These are phyloP conservation scores for Selenicereus undatus DNA, from an alignment of 148 eudicot genomes.

Conservation along the genomic window DNA sequence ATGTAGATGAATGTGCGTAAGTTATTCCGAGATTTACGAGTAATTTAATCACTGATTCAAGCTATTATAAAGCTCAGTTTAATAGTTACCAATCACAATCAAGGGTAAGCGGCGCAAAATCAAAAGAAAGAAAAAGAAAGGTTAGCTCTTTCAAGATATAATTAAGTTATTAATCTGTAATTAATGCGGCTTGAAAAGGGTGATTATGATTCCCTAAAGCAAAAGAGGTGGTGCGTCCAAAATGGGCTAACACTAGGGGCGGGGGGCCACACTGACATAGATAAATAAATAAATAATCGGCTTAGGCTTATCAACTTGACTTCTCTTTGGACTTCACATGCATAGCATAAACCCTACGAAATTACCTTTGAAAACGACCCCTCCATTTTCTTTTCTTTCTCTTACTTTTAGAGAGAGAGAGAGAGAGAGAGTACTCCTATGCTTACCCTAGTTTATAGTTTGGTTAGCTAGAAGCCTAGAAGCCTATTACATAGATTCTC, in stretches of 20 bases:
- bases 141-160: not conserved
- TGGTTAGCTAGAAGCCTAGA: not conserved
- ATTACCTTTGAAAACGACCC: conserved; percentile 3
- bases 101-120: not conserved
- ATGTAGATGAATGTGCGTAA: too few species aligned
- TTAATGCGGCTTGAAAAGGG: not conserved
- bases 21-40: too few species aligned
- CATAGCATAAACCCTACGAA: conserved; percentile 6
- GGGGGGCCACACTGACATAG: not conserved
- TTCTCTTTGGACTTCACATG: conserved; percentile 1
- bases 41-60: too few species aligned
- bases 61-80: not conserved
- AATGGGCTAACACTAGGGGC: not conserved
- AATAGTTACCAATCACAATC: not conserved
- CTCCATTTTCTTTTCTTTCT: not conserved
- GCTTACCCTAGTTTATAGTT: not conserved
- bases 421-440: not conserved
- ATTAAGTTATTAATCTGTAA: not conserved
- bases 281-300: not conserved
- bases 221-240: conserved; percentile 5
- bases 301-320: not conserved
- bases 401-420: not conserved
- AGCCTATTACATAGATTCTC: not conserved
- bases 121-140: not conserved
- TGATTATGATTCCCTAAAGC: not conserved